A percentile compares a stretch with the other conserved stretches of the same genome.
phyloP scores from a whole-genome alignment of 108 stramenopile genomes.

The Parietichytrium sp. region DNA sequence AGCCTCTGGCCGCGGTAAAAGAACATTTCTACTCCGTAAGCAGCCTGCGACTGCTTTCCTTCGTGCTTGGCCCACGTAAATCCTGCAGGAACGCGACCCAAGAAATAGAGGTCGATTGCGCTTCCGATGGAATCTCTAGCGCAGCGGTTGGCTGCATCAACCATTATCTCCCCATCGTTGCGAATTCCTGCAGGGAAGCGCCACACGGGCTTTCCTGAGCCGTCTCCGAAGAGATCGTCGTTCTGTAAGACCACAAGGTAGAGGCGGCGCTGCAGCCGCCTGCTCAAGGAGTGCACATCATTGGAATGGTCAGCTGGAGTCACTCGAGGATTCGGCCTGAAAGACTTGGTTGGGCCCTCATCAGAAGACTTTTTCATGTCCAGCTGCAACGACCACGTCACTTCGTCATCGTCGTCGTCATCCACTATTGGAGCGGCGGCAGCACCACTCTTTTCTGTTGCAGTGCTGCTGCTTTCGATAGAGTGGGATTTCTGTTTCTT shows the following conservation, averaged over 20 bases:
- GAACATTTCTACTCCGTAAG: neutral
- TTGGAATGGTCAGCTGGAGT: neutral
- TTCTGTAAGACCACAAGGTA: neutral
- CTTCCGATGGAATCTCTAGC: neutral
- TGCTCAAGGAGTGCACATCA: neutral
- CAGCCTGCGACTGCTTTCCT: neutral
- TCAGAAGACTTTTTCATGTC: too few relatives aligned
- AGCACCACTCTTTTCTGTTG: too few relatives aligned
- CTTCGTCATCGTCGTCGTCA: neutral
- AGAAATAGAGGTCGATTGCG: neutral
- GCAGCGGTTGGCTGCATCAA: neutral
- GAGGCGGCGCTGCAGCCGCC: constrained; percentile 36
- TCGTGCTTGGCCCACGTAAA: constrained; percentile 26
- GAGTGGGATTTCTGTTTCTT: too few relatives aligned
- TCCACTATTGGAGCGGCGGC: too few relatives aligned
- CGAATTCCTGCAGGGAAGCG: neutral
- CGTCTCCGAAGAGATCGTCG: neutral
- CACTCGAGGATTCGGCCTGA: constrained; percentile 14
- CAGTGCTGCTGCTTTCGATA: too few relatives aligned
- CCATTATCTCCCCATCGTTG: neutral
- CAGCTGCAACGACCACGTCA: neutral
- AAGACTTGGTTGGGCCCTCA: too few relatives aligned
- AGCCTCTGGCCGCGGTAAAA: constrained; percentile 30
- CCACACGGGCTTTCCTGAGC: constrained; percentile 15
- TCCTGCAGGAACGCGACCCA: constrained; percentile 9